Percentiles rank a stretch among this genome's conserved stretches.
Conservation (phyloP, 352 stramenopile genomes). For the Phytophthora boehmeriae region DNA sequence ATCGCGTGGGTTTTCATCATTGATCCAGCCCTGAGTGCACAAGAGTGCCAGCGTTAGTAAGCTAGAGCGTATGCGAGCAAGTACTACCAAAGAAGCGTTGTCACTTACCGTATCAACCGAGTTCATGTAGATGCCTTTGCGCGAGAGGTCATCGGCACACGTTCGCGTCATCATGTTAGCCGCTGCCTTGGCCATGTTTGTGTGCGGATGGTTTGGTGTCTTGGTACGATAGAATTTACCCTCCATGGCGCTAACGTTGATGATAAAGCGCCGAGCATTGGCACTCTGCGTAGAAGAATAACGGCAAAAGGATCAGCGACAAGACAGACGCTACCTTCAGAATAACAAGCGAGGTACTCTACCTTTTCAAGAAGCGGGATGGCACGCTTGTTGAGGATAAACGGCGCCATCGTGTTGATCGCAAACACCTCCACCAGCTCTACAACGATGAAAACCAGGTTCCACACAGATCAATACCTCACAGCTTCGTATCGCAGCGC, state of each 20-base stretch:
- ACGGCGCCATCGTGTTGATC: constrained; percentile 95
- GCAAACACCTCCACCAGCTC: constrained; percentile 84
- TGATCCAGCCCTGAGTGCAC: constrained; percentile 90
- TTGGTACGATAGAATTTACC: constrained; percentile 97
- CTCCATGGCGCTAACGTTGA: constrained; percentile 97
- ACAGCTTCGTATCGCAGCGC: too few relatives aligned
- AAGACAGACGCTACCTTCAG: not conserved
- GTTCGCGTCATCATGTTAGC: constrained; percentile 97
- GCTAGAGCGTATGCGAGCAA: too few relatives aligned
- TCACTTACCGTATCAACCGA: constrained; percentile 92
- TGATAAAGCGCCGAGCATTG: constrained; percentile 75
- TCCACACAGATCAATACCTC: too few relatives aligned
- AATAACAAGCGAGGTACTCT: not conserved
- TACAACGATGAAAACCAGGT: too few relatives aligned
- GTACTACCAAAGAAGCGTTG: too few relatives aligned
- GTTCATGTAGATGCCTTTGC: constrained; percentile 94
- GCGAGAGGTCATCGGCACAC: constrained; percentile 88
- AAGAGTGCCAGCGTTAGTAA: too few relatives aligned
- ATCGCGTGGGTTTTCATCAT: constrained; percentile 96
- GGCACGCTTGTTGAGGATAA: constrained; percentile 92
- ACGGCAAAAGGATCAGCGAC: constrained; percentile 12
- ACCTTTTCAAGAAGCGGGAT: constrained; percentile 72
- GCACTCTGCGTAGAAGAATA: constrained; percentile 37
- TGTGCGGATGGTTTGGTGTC: constrained; percentile 94
- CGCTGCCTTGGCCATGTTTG: constrained; percentile 97